Conservation (phyloP, 1,139 yeast species). For the Kluyveromyces sp. region DNA sequence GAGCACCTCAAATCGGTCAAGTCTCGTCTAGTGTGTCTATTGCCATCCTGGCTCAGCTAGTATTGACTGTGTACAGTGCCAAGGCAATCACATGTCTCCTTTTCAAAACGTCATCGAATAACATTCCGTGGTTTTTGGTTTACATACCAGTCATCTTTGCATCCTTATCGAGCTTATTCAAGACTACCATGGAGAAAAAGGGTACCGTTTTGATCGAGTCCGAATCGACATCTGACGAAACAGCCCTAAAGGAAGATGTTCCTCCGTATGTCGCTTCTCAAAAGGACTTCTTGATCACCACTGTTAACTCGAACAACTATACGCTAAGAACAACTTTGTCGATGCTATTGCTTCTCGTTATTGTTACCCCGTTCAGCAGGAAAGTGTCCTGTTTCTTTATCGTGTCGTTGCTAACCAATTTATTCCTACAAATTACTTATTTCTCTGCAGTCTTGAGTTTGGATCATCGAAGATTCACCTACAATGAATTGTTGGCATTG, state of each 20-base stretch:
- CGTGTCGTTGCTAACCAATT: conserved; percentile 46
- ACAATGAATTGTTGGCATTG: conserved; percentile 40
- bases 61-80: conserved; percentile 42
- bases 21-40: conserved; percentile 47
- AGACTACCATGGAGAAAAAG: conserved; percentile 35
- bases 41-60: conserved; percentile 51
- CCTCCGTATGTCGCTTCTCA: conserved; percentile 13
- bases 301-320: conserved; percentile 31
- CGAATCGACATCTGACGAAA: not conserved
- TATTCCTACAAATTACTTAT: conserved; percentile 52
- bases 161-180: conserved; percentile 39
- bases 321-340: conserved; percentile 33
- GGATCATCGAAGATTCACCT: conserved; percentile 57
- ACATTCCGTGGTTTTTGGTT: conserved; percentile 34
- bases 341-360: conserved; percentile 25
- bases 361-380: conserved; percentile 29
- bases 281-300: conserved; percentile 34
- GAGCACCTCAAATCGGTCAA: conserved; percentile 48
- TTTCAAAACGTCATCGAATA: conserved; percentile 29
- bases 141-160: conserved; percentile 37
- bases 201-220: conserved; percentile 2
- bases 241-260: not conserved
- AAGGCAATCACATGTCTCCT: conserved; percentile 42
- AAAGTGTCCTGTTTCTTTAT: conserved; percentile 37
- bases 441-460: conserved; percentile 58